phyloP scores from a whole-genome alignment of 1,284 basidiomycete species.

The Rhodotorula sp. region DNA sequence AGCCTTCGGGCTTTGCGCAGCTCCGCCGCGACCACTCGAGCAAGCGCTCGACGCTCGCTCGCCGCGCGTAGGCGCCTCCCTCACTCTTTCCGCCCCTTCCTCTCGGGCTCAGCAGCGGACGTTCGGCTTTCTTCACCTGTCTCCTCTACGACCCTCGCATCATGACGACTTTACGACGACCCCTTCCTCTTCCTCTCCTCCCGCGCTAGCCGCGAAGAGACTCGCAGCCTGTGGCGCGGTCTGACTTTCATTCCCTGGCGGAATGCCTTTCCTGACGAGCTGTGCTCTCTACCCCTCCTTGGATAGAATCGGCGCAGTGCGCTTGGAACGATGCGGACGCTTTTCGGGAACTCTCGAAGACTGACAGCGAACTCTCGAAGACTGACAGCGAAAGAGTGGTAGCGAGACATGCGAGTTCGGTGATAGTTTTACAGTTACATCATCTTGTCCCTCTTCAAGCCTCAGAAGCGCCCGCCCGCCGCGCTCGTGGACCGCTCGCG shows the following conservation, averaged over 20 bases:
- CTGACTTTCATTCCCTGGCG: background rate
- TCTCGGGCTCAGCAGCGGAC: background rate
- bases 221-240: constrained; percentile 35
- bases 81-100: too few relatives aligned
- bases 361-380: background rate
- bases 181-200: background rate
- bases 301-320: background rate
- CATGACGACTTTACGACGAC: background rate
- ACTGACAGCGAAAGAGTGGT: background rate
- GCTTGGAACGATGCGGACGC: background rate
- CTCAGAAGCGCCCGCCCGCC: background rate
- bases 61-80: background rate
- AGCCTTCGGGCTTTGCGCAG: constrained; percentile 6
- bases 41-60: constrained; percentile 7
- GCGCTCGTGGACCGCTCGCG: constrained; percentile 2
- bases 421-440: background rate
- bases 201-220: constrained; percentile 39
- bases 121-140: constrained; percentile 2
- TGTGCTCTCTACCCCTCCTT: constrained; percentile 13
- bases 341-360: background rate
- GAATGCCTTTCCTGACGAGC: constrained; percentile 11
- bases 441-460: background rate
- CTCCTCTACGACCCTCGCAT: background rate
- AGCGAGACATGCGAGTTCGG: background rate
- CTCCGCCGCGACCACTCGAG: constrained; percentile 21